A percentile compares a stretch with the other conserved stretches of the same genome.
Evolutionary conservation across 805 yeast genomes (phyloP).

Genomic region (Hanseniaspora clermontiae): DNA sequence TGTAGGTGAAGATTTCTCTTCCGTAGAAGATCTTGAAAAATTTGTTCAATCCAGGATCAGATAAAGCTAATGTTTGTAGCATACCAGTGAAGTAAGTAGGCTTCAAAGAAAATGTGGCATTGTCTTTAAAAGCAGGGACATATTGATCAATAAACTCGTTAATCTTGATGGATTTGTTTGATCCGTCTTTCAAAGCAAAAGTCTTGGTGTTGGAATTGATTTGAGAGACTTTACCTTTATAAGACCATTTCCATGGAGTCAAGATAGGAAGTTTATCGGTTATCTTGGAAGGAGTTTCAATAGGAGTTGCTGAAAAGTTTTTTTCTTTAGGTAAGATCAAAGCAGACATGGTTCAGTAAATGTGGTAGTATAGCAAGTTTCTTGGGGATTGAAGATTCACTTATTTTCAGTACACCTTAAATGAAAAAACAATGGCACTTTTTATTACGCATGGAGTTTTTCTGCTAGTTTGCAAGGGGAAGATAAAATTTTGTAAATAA

Average conservation of each 20-base stretch:
- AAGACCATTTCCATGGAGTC: conserved; percentile 28
- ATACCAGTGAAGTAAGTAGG: conserved; percentile 62
- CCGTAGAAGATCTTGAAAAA: conserved; percentile 58
- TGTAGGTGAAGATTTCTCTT: conserved; percentile 44
- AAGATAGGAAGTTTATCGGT: conserved; percentile 15
- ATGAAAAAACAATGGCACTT: not conserved
- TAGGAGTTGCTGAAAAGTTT: not conserved
- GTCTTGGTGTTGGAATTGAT: conserved; percentile 19
- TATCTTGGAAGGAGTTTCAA: not conserved
- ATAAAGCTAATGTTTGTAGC: conserved; percentile 63
- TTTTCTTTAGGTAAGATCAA: conserved; percentile 1
- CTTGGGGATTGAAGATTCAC: not conserved
- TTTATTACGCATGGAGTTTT: not conserved
- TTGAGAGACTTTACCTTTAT: conserved; percentile 26
- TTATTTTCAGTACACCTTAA: not conserved
- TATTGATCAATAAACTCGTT: conserved; percentile 21
- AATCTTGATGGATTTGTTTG: conserved; percentile 15
- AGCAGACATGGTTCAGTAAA: not conserved
- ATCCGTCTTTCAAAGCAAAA: conserved; percentile 18
- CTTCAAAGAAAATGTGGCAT: conserved; percentile 41
- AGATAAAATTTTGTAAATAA: too few relatives aligned
- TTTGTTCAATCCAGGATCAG: conserved; percentile 39
- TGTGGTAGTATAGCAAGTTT: not conserved
- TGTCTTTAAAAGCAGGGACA: conserved; percentile 37
- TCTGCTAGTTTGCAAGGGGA: not conserved